Evolutionary conservation across 2,329 filamentous ascomycete genomes (phyloP).

Genomic region (Elsinoe batatas): DNA sequence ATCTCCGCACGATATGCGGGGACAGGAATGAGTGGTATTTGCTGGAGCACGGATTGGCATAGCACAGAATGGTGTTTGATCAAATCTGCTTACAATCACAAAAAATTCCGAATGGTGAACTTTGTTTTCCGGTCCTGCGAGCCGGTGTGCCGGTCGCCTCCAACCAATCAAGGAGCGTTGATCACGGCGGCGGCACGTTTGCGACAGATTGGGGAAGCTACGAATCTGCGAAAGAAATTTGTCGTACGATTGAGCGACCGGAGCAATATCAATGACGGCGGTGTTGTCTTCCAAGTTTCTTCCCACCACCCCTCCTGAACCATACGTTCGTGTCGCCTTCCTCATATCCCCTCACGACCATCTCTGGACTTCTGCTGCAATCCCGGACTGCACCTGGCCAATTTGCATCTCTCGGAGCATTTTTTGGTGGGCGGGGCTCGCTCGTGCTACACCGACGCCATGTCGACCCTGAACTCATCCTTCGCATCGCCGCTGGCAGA

Average conservation of each 20-base stretch:
- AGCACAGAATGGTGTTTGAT: neutral
- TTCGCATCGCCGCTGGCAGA: constrained; percentile 61
- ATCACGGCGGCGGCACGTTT: neutral
- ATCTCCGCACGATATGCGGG: constrained; percentile 1
- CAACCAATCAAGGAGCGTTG: neutral
- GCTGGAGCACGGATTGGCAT: no score
- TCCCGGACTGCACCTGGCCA: neutral
- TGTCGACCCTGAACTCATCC: constrained; percentile 46
- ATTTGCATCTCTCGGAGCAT: neutral
- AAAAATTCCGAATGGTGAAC: neutral
- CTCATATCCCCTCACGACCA: neutral
- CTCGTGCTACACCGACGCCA: neutral
- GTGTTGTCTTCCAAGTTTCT: neutral
- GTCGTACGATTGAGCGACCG: neutral
- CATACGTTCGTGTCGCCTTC: neutral
- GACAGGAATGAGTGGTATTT: neutral
- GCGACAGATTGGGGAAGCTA: constrained; percentile 7
- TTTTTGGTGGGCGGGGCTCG: constrained; percentile 7
- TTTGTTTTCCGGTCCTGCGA: constrained; percentile 1
- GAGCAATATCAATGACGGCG: neutral
- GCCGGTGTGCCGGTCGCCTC: neutral
- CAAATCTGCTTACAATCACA: neutral
- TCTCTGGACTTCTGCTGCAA: neutral
- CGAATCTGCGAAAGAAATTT: neutral
- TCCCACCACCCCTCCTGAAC: neutral